Evolutionary conservation across 1,284 basidiomycete genomes (phyloP).

Genomic region (Cryptococcus floricola): DNA sequence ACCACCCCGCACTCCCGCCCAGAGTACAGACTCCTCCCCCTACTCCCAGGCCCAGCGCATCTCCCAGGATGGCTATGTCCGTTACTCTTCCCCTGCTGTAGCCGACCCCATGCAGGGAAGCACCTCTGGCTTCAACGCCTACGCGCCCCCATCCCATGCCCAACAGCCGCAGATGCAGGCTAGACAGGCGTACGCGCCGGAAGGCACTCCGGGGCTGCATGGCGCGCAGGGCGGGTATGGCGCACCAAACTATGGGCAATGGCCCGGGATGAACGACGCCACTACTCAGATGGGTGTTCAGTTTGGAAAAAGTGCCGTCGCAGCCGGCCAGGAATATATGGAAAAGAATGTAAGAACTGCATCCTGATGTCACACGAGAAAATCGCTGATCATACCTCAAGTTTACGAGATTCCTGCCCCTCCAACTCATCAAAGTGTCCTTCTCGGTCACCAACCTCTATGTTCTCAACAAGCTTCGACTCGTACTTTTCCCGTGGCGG

Average conservation of each 20-base stretch:
- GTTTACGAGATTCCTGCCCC: slow-evolving; percentile 72
- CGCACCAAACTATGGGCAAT: slow-evolving; percentile 25
- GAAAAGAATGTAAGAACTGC: slow-evolving; percentile 74
- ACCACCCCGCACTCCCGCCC: slow-evolving; percentile 68
- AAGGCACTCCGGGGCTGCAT: slow-evolving; percentile 27
- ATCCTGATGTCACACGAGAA: background rate
- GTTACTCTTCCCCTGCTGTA: slow-evolving; percentile 49
- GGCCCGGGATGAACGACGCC: slow-evolving; percentile 68
- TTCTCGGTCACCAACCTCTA: slow-evolving; percentile 98
- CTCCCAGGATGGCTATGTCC: slow-evolving; percentile 47
- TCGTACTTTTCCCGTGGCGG: slow-evolving; percentile 94
- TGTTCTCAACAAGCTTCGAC: slow-evolving; percentile 81
- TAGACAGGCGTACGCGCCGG: slow-evolving; percentile 15
- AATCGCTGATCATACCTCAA: slow-evolving; percentile 38
- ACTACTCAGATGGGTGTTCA: slow-evolving; percentile 97
- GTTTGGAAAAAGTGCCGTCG: slow-evolving; percentile 84
- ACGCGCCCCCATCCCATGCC: background rate
- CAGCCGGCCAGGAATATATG: slow-evolving; percentile 92
- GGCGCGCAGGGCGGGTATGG: slow-evolving; percentile 57
- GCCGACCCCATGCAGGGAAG: slow-evolving; percentile 16
- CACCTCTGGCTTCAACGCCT: slow-evolving; percentile 28
- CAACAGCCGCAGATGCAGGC: slow-evolving; percentile 1
- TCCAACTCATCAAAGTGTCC: slow-evolving; percentile 78
- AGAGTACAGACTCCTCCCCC: slow-evolving; percentile 41
- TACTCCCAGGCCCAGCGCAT: slow-evolving; percentile 50